Conservation (phyloP, 2,329 filamentous ascomycete genomes). For the Trichophaea hybrida region DNA sequence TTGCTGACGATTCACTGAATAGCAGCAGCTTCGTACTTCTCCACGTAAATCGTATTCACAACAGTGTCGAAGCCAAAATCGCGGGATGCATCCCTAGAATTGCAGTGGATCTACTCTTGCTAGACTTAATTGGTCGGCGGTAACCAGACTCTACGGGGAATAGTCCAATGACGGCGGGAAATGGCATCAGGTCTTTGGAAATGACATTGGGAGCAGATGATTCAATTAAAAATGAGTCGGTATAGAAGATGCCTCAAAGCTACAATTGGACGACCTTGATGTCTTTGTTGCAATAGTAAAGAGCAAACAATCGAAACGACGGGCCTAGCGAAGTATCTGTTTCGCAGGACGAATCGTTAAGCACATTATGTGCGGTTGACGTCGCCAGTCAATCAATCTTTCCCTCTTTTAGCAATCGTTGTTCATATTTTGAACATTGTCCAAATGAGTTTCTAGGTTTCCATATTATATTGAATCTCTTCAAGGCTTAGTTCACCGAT, state of each 20-base stretch:
- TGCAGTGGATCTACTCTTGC: neutral
- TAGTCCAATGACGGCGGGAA: neutral
- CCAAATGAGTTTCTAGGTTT: too few species aligned
- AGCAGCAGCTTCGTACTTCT: neutral
- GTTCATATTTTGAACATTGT: too few species aligned
- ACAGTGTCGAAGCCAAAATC: neutral
- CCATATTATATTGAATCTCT: too few species aligned
- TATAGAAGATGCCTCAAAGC: neutral
- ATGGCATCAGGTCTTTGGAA: too few species aligned
- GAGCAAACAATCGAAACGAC: too few species aligned
- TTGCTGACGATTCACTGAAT: neutral
- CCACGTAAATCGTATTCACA: neutral
- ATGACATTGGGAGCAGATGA: neutral
- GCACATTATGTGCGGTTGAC: too few species aligned
- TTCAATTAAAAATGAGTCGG: neutral
- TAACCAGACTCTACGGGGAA: neutral
- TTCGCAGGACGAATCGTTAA: too few species aligned
- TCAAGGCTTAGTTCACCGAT: too few species aligned
- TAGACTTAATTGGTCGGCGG: neutral
- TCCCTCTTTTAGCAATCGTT: too few species aligned
- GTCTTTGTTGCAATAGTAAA: neutral
- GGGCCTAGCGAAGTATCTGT: too few species aligned
- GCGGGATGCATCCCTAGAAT: neutral
- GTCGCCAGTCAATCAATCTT: too few species aligned
- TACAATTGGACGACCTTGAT: neutral